Evolutionary conservation across 2,329 filamentous ascomycete species (phyloP).

Genomic region (Venturiaceae sp.): DNA sequence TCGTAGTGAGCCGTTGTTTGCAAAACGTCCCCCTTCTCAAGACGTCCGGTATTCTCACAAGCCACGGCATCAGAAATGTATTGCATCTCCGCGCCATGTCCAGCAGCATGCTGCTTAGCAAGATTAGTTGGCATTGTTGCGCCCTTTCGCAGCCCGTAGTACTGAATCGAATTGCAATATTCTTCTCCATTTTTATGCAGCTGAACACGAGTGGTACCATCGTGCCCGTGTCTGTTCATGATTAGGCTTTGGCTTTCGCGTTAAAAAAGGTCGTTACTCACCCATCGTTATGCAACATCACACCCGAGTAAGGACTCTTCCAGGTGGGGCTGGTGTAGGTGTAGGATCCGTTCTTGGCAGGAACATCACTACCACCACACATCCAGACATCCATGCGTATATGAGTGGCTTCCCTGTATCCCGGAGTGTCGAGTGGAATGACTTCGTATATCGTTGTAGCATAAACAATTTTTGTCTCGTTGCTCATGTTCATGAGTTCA

Average conservation of each 20-base stretch:
- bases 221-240: slow-evolving; percentile 3
- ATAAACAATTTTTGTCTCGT: slow-evolving; percentile 1
- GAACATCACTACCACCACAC: slow-evolving; percentile 4
- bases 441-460: slow-evolving; percentile 5
- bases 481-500: slow-evolving; percentile 8
- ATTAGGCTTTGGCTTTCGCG: neutral
- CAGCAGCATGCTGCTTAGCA: neutral
- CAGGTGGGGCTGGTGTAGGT: neutral
- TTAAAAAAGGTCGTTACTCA: neutral
- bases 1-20: neutral
- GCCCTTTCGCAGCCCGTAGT: slow-evolving; percentile 1
- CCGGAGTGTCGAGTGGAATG: slow-evolving; percentile 1
- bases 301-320: slow-evolving; percentile 1
- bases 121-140: neutral
- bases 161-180: slow-evolving; percentile 6
- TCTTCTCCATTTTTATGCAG: slow-evolving; percentile 1
- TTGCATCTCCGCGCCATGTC: neutral
- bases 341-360: slow-evolving; percentile 1
- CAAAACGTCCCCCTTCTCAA: slow-evolving; percentile 4
- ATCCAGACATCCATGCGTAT: slow-evolving; percentile 2
- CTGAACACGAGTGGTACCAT: slow-evolving; percentile 3
- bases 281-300: slow-evolving; percentile 5
- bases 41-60: slow-evolving; percentile 1
- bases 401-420: slow-evolving; percentile 2
- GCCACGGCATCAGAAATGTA: slow-evolving; percentile 6